Conservation (phyloP, 306 rosid species). For the Datisca glomerata region DNA sequence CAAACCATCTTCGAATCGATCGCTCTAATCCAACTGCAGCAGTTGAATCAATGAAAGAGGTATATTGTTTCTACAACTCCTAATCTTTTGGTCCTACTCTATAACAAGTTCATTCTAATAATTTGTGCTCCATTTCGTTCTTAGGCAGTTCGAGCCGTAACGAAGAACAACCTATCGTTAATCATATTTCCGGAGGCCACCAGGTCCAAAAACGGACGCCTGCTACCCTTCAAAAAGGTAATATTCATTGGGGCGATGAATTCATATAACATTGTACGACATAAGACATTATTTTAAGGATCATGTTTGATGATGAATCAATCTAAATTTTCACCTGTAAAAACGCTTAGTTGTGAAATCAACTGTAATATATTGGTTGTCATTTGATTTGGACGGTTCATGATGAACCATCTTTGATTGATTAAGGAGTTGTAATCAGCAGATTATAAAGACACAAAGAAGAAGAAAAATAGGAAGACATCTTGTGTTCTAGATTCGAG, state of each 20-base stretch:
- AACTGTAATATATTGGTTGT: too few species aligned
- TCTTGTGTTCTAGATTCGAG: too few species aligned
- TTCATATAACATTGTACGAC: neutral
- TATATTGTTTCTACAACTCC: constrained; percentile 10
- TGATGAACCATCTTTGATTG: too few species aligned
- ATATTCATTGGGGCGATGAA: neutral
- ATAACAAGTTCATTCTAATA: neutral
- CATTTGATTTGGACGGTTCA: too few species aligned
- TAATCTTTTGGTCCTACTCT: neutral
- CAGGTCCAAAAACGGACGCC: constrained; percentile 36
- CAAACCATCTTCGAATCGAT: constrained; percentile 59
- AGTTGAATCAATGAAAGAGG: constrained; percentile 48
- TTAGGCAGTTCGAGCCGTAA: constrained; percentile 38
- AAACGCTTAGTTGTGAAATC: too few species aligned
- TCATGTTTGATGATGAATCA: too few species aligned
- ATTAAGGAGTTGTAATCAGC: too few species aligned
- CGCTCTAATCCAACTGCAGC: constrained; percentile 47
- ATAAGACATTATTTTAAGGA: too few species aligned
- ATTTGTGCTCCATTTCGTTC: constrained; percentile 7
- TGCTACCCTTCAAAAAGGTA: constrained; percentile 58
- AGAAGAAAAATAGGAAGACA: too few species aligned
- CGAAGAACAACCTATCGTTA: constrained; percentile 31
- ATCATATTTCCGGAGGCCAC: constrained; percentile 57
- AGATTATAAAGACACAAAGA: too few species aligned
- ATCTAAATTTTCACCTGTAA: too few species aligned